Conservation (phyloP, 163 green algal species). For the Scenedesmus sp. region DNA sequence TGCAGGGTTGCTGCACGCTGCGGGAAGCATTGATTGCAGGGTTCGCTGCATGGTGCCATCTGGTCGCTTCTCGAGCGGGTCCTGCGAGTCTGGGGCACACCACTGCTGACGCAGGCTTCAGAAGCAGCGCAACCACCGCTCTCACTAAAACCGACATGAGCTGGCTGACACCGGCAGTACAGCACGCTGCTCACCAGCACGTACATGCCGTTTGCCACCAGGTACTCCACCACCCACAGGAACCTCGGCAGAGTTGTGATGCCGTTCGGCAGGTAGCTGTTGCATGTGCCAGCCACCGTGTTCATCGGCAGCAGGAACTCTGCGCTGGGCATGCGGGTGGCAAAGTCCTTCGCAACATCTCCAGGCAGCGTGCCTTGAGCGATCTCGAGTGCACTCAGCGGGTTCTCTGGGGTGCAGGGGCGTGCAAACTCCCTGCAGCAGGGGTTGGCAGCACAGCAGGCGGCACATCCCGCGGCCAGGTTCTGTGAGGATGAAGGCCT, state of each 20-base stretch:
- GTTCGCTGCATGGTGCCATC: too few relatives aligned
- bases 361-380: constrained; percentile 17
- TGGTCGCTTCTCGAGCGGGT: too few relatives aligned
- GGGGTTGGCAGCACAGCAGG: neutral
- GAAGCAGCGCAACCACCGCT: too few relatives aligned
- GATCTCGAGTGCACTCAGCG: neutral
- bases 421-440: constrained; percentile 17
- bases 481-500: too few relatives aligned
- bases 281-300: constrained; percentile 8
- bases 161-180: too few relatives aligned
- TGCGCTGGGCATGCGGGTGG: neutral
- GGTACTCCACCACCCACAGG: constrained; percentile 54
- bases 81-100: too few relatives aligned
- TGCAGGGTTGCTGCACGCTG: constrained; percentile 27
- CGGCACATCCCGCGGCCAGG: neutral
- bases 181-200: constrained; percentile 42
- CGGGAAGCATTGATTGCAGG: too few relatives aligned
- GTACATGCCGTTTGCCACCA: constrained; percentile 57
- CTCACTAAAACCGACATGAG: too few relatives aligned
- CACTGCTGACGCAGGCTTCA: too few relatives aligned
- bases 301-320: constrained; percentile 5
- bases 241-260: constrained; percentile 19
- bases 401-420: neutral
- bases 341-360: neutral
- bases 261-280: constrained; percentile 33